Base-by-base conservation (phyloP, 345 rosid genomes). In the Odontarrhena argentea region DNA sequence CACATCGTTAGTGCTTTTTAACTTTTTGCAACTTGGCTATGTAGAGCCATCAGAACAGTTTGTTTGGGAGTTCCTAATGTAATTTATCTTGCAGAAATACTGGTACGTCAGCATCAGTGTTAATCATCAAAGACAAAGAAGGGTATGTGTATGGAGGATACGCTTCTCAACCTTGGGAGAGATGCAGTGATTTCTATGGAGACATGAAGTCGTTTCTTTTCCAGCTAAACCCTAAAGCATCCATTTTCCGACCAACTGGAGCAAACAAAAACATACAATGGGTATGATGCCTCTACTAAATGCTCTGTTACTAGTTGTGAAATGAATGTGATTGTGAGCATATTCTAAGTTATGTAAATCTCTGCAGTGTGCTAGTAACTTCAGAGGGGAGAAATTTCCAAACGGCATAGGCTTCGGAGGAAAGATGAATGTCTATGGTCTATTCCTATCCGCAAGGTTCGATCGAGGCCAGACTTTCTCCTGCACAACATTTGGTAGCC, bases 381-480 rank as follows among this genome's bases (percentile, higher is more conserved):
- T 90, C 80, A 84, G 84, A 48, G 88, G 97, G n/a, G 96, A 88
- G 68, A 84, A 75, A 66, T 86, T 93, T 66, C 96, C 98, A n/a
- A 90, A 90, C 48, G 97, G 98, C 36, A 83, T 93, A 49, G 98
- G 97, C 14, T 87, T 87, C 34, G 96, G 96, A 60, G 98, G 98
- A 8, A 84, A 79, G 10, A 80, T 71, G 37, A 79, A 88, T 69
- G 96, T 90, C 82, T 88, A 79, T 28, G 98, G 96, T 47, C 76
- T 93, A 4, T 93, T 90, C 66, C 54, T 93, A 63, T 76, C 97
- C 3, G 94, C 90, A 46, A 77, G 81, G 80, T 88, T 90, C 45
- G 98, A 93, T 62, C 73, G 70, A 43, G 98, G 98, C 30, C 92
- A 86, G 44, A 78, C 94, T 26, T 90, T 86, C 62, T 55, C 78